Conservation (phyloP, 1,284 basidiomycete species). For the Pseudozyma tsukubaensis region DNA sequence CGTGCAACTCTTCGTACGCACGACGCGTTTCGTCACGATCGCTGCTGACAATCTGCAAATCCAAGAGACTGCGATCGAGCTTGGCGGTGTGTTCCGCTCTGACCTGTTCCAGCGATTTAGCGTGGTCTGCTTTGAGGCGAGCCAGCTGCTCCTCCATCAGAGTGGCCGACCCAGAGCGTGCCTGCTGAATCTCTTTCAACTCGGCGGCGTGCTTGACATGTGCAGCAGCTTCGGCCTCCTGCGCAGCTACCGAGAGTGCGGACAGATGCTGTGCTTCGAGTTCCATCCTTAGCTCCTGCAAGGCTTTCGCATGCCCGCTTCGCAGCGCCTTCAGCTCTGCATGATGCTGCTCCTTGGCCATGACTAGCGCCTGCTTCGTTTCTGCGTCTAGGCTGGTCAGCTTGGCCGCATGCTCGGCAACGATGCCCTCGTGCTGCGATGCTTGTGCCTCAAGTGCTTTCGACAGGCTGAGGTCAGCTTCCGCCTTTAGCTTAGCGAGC, state of each 20-base stretch:
- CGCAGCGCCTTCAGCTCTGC: slow-evolving; percentile 16
- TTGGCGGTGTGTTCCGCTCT: slow-evolving; percentile 32
- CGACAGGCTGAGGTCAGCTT: slow-evolving; percentile 20
- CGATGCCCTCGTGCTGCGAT: slow-evolving; percentile 20
- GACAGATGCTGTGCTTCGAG: slow-evolving; percentile 47
- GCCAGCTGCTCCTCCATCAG: slow-evolving; percentile 13
- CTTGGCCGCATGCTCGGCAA: slow-evolving; percentile 25
- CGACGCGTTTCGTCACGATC: slow-evolving; percentile 40
- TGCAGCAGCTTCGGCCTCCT: slow-evolving; percentile 23
- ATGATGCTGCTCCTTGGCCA: slow-evolving; percentile 13
- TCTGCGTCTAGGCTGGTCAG: slow-evolving; percentile 23
- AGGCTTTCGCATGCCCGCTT: slow-evolving; percentile 15
- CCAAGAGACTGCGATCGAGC: slow-evolving; percentile 36
- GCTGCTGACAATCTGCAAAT: slow-evolving; percentile 33
- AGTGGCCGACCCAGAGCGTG: slow-evolving; percentile 20
- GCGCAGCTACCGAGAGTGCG: slow-evolving; percentile 25
- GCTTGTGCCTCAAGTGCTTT: slow-evolving; percentile 38
- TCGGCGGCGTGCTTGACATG: slow-evolving; percentile 16
- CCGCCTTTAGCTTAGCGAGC: slow-evolving; percentile 33
- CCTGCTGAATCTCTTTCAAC: slow-evolving; percentile 21
- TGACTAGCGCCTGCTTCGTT: slow-evolving; percentile 5
- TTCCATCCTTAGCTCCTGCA: slow-evolving; percentile 30
- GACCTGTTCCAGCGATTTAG: slow-evolving; percentile 14
- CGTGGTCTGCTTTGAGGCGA: slow-evolving; percentile 19
- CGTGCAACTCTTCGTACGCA: slow-evolving; percentile 51